These are phyloP conservation scores for Rhizopus arrhizus DNA, from an alignment of 371 early-diverging fungal genomes.

Conservation along the genomic window DNA sequence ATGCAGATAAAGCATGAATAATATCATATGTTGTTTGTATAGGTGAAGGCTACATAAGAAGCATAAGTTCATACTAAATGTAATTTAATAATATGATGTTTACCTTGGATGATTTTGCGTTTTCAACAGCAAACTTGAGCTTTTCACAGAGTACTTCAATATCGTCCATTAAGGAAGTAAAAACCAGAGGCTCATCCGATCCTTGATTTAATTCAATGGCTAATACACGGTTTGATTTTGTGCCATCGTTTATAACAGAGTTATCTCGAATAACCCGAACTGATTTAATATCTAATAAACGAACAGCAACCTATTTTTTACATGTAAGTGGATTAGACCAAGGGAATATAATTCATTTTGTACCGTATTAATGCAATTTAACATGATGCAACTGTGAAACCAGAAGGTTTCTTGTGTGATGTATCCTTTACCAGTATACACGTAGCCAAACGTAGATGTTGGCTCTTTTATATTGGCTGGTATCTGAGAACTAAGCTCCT, in stretches of 20 bases:
- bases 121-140: constrained; percentile 43
- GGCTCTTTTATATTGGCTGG: constrained; percentile 31
- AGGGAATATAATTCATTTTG: not conserved
- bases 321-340: not conserved
- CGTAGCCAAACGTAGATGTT: constrained; percentile 36
- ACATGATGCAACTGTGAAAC: constrained; percentile 46
- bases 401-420: constrained; percentile 46
- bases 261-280: constrained; percentile 45
- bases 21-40: constrained; percentile 47
- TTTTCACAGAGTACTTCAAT: constrained; percentile 44
- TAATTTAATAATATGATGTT: not conserved
- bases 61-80: too few relatives aligned
- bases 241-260: constrained; percentile 36
- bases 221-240: constrained; percentile 35
- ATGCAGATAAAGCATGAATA: constrained; percentile 42
- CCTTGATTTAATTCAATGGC: constrained; percentile 35
- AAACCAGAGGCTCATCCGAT: constrained; percentile 33
- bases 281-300: constrained; percentile 36
- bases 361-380: constrained; percentile 44
- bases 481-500: constrained; percentile 39
- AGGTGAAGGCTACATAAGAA: constrained; percentile 32
- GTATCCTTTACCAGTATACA: constrained; percentile 45
- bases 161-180: constrained; percentile 45
- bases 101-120: constrained; percentile 40
- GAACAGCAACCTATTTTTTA: constrained; percentile 36